Evolutionary conservation across 345 rosid genomes (phyloP), one percentile per base, ranked within the genome.

Genomic region (Linum lewisii): DNA sequence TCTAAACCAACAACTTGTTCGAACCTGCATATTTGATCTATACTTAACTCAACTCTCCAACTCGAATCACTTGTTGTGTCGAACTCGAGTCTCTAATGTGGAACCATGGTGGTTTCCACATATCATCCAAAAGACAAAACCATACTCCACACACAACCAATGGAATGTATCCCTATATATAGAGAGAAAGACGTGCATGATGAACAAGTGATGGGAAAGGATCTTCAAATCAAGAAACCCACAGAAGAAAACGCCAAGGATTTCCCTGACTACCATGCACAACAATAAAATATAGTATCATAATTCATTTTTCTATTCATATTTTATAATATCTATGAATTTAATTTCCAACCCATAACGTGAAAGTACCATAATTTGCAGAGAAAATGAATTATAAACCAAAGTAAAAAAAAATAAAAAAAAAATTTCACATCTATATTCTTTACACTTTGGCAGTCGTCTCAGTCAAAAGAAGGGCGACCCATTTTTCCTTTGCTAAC

Each of bases 211-310:
- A 29, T 29, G 34, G 34, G n/a, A n/a, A 29, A 29, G 34, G 32
- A 29, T 61, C 10, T 26, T 6, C 15, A 63, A 64, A 61, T 63
- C 22, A 44, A 45, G 29, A 51, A 45, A 64, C 58, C 60, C 29
- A 63, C 34, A 45, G n/a, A 64, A 69, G 74, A 72, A 81, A 67
- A 76, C 58, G 79, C 74, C 79, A 78, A 78, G 70, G 58, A 68
- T 61, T 49, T 52, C 74, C 71, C 79, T 75, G 45, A 81, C 65
- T 59, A 69, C 79, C 77, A 73, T 73, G 79, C 79, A 76, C 7
- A 29, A 29, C 34, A 29, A 24, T 57, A 6, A 11, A 11, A 11
- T 42, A 5, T 6, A 42, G 13, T 42, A 42, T 1, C 13, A 42
- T 42, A 11, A 3, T 11, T 42, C 47, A 42, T 42, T 42, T 11